Evolutionary conservation across 2,329 filamentous ascomycete species (phyloP).

Genomic region (Endocalyx cinctus): DNA sequence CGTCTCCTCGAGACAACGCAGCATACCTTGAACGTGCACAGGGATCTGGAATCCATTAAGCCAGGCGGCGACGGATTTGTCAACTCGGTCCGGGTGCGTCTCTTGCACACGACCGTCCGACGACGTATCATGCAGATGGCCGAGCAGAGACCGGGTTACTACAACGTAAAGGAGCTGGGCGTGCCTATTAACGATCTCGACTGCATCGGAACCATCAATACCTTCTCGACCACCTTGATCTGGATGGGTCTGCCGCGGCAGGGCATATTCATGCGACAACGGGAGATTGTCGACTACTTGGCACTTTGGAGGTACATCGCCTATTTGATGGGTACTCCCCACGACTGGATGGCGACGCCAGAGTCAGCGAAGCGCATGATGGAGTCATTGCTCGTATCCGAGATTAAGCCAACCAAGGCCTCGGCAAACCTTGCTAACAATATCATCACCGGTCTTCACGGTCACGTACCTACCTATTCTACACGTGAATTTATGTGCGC

Average conservation of each 20-base stretch:
- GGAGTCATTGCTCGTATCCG: conserved; percentile 62
- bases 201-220: conserved; percentile 64
- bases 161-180: conserved; percentile 52
- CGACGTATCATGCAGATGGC: conserved; percentile 59
- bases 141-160: conserved; percentile 55
- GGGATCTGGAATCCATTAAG: conserved; percentile 58
- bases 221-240: conserved; percentile 64
- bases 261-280: conserved; percentile 58
- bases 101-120: conserved; percentile 65
- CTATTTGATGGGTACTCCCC: conserved; percentile 66
- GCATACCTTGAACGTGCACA: conserved; percentile 67
- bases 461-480: conserved; percentile 60
- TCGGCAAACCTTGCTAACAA: conserved; percentile 67
- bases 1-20: conserved; percentile 67
- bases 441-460: conserved; percentile 64
- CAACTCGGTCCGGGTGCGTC: conserved; percentile 62
- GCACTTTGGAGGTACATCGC: conserved; percentile 74
- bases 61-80: conserved; percentile 63
- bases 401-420: conserved; percentile 60
- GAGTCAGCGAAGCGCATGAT: conserved; percentile 56
- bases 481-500: conserved; percentile 65
- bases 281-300: conserved; percentile 65
- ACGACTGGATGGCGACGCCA: conserved; percentile 53
- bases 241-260: conserved; percentile 65
- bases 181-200: conserved; percentile 74